Percentiles rank a stretch among this genome's conserved stretches.
phyloP scores from a whole-genome alignment of 176 grass and related monocot genomes.

The Triticum monococcum region DNA sequence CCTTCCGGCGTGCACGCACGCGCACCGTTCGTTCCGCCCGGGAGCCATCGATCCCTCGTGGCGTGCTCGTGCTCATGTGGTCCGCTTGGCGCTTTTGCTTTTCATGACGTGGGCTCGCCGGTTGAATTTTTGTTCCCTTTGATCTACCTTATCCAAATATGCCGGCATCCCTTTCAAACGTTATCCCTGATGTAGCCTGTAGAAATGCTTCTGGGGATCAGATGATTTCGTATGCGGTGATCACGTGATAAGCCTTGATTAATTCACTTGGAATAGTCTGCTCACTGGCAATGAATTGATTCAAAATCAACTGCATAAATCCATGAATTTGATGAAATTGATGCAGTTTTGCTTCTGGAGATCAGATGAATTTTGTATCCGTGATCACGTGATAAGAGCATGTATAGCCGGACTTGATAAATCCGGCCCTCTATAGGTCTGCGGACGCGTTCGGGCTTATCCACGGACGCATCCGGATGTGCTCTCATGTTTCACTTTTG shows the following conservation, averaged over 20 bases:
- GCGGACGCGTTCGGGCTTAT: too few relatives aligned
- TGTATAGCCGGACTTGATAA: too few relatives aligned
- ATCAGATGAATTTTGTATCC: too few relatives aligned
- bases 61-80: conserved; percentile 9
- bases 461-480: too few relatives aligned
- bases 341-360: too few relatives aligned
- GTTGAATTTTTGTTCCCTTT: neutral
- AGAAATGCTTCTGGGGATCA: neutral
- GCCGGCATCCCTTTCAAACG: neutral
- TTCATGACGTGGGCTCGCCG: neutral
- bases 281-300: neutral
- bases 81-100: neutral
- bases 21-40: neutral
- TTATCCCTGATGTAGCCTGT: neutral
- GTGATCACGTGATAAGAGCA: too few relatives aligned
- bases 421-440: too few relatives aligned
- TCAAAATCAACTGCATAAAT: neutral
- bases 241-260: neutral
- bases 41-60: conserved; percentile 15
- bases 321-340: neutral
- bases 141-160: conserved; percentile 17
- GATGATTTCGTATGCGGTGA: neutral
- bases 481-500: too few relatives aligned
- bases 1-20: neutral
- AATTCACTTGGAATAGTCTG: neutral